Base-by-base conservation (phyloP, 495 filamentous ascomycete genomes). In the Elasticomyces elasticus region DNA sequence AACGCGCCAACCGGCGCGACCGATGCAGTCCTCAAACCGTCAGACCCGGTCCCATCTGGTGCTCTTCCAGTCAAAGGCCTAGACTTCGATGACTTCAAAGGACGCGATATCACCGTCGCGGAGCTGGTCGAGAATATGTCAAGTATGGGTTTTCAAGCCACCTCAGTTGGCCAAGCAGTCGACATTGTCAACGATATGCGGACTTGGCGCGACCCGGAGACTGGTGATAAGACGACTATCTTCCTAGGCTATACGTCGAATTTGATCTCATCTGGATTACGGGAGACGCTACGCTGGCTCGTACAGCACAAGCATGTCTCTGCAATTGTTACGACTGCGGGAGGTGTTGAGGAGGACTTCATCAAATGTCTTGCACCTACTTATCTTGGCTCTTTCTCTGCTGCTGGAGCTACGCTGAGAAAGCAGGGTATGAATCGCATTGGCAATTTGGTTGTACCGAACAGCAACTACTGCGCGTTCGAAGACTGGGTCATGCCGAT, bases 241-340 rank as follows among this genome's bases (percentile, higher is more conserved):
- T 96, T 96, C 71, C 82, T 96, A 19, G 94, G 94, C 38, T 99
- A 94, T 70, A 97, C 92, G 24, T 92, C 86, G 19, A 97, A 99
- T 66, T 74, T 99, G 51, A 94, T 98, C 60, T 97, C 92, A 1
- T 97, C 91, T 19, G 92, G 94, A 12, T 77, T 99, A 2, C 79
- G 92, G 19, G 87, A 92, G 56, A 92, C 88, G 23, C 71, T 99
- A 60, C 86, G 94, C 22, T 97, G 87, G 68, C 79, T 97, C 0
- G 91, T 94, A 12, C 78, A 95, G 67, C 87, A 97, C 69, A 79
- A 80, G 30, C 90, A 97, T 65, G 81, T 97, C 54, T 89, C 86
- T 0, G 86, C 83, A 52, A 85, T 97, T 58, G 94, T 99, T 52
- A 94, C 91, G 15, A 94, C 92, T 1, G 92, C 94, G 0, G 92